These are phyloP conservation scores for Aspergillus sp. DNA, from an alignment of 2,329 filamentous ascomycete species.

Conservation along the genomic window DNA sequence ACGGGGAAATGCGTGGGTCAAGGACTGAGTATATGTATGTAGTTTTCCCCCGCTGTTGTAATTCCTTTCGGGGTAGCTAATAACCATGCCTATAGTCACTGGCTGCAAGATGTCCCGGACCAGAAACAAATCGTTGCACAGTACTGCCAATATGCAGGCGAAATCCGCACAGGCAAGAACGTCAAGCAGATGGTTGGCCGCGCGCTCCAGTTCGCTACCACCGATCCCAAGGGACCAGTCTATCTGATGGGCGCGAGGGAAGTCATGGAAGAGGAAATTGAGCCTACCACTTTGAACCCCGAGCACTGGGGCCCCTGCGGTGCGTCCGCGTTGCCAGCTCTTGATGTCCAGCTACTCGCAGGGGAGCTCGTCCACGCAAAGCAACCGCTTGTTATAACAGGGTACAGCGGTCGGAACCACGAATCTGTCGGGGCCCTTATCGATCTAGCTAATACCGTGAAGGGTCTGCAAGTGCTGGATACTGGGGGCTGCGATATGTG, in stretches of 20 bases:
- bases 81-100: conserved; percentile 50
- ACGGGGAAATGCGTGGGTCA: conserved; percentile 74
- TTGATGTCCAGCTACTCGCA: conserved; percentile 46
- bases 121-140: conserved; percentile 78
- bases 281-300: conserved; percentile 69
- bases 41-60: no score
- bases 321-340: conserved; percentile 63
- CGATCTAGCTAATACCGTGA: conserved; percentile 47
- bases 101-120: conserved; percentile 81
- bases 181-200: conserved; percentile 88
- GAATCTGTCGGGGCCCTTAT: conserved; percentile 46
- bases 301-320: conserved; percentile 63
- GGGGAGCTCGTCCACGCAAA: conserved; percentile 47
- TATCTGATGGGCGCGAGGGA: conserved; percentile 78
- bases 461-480: conserved; percentile 53
- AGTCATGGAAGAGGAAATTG: conserved; percentile 81
- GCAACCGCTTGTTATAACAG: conserved; percentile 51
- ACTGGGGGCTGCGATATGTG: conserved; percentile 54
- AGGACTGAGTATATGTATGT: conserved; percentile 57
- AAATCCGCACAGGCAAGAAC: conserved; percentile 81
- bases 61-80: no score
- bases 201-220: conserved; percentile 76
- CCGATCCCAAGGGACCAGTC: conserved; percentile 74
- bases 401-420: conserved; percentile 50
- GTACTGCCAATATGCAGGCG: conserved; percentile 80